Conservation (phyloP, 495 filamentous ascomycete genomes). For the Parathielavia hyrcaniae region DNA sequence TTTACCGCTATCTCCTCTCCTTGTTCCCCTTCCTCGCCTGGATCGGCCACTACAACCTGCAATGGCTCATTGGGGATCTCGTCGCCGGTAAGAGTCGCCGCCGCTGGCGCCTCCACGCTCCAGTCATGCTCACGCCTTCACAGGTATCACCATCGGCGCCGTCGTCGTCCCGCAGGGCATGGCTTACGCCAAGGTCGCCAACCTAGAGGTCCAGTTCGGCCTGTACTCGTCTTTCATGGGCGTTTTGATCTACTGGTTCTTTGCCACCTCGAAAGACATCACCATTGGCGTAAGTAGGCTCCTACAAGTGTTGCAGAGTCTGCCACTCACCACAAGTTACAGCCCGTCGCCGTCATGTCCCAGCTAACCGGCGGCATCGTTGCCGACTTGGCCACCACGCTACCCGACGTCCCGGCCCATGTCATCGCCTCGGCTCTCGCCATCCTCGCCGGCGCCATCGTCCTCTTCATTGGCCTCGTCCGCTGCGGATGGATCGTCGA, state of each 20-base stretch:
- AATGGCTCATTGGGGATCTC: slow-evolving; percentile 84
- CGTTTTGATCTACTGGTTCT: slow-evolving; percentile 95
- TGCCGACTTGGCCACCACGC: slow-evolving; percentile 44
- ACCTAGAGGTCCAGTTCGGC: slow-evolving; percentile 72
- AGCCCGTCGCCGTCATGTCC: slow-evolving; percentile 96
- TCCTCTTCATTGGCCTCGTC: slow-evolving; percentile 70
- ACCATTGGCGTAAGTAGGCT: slow-evolving; percentile 79
- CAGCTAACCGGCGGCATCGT: slow-evolving; percentile 81
- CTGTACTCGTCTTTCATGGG: slow-evolving; percentile 98
- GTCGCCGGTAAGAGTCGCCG: slow-evolving; percentile 63
- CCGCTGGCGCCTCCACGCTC: background rate
- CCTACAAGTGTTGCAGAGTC: background rate
- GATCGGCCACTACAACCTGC: slow-evolving; percentile 80
- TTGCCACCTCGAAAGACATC: slow-evolving; percentile 98
- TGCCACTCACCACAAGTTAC: slow-evolving; percentile 13
- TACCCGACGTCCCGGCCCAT: slow-evolving; percentile 54
- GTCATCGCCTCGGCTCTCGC: slow-evolving; percentile 74
- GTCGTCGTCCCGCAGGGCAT: slow-evolving; percentile 97
- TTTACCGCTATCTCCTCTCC: slow-evolving; percentile 54
- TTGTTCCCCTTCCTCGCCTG: slow-evolving; percentile 85
- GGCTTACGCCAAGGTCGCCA: slow-evolving; percentile 87
- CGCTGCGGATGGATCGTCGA: slow-evolving; percentile 91
- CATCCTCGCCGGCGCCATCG: slow-evolving; percentile 74
- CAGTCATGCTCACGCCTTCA: slow-evolving; percentile 13
- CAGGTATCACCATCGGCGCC: slow-evolving; percentile 87